Percentiles rank a stretch among this genome's conserved stretches.
phyloP scores from a whole-genome alignment of 208 protist species.

The Trypanosoma vivax region DNA sequence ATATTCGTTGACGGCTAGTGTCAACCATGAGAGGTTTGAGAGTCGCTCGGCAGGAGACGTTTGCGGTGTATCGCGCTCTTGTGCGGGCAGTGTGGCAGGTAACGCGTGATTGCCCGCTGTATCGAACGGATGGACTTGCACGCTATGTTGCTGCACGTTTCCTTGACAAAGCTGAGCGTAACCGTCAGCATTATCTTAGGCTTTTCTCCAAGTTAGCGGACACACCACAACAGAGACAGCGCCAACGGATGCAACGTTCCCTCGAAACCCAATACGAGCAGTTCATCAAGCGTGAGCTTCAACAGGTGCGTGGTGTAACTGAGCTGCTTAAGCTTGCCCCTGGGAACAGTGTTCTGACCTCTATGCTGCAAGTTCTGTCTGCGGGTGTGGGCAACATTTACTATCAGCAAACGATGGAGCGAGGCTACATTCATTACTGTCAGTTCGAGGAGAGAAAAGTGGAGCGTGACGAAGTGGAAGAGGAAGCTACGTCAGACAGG shows the following conservation, averaged over 20 bases:
- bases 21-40: slow-evolving; percentile 7
- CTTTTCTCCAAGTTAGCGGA: not conserved
- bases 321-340: slow-evolving; percentile 30
- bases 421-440: slow-evolving; percentile 41
- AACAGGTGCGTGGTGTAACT: slow-evolving; percentile 28
- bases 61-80: slow-evolving; percentile 47
- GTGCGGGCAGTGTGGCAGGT: slow-evolving; percentile 26
- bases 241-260: slow-evolving; percentile 7
- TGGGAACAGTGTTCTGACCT: slow-evolving; percentile 42
- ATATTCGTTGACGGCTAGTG: not conserved
- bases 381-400: slow-evolving; percentile 57
- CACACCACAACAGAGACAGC: not conserved
- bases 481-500: slow-evolving; percentile 65
- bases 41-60: slow-evolving; percentile 5
- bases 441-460: slow-evolving; percentile 35
- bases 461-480: slow-evolving; percentile 50
- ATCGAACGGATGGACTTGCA: slow-evolving; percentile 36
- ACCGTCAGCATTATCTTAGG: slow-evolving; percentile 23
- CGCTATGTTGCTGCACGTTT: slow-evolving; percentile 49
- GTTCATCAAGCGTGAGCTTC: slow-evolving; percentile 48
- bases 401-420: slow-evolving; percentile 57
- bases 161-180: slow-evolving; percentile 23
- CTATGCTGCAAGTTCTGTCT: slow-evolving; percentile 67
- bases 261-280: slow-evolving; percentile 42
- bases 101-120: slow-evolving; percentile 33